These are phyloP conservation scores for Mortierella sp. DNA, from an alignment of 371 early-diverging fungal genomes.

Conservation along the genomic window DNA sequence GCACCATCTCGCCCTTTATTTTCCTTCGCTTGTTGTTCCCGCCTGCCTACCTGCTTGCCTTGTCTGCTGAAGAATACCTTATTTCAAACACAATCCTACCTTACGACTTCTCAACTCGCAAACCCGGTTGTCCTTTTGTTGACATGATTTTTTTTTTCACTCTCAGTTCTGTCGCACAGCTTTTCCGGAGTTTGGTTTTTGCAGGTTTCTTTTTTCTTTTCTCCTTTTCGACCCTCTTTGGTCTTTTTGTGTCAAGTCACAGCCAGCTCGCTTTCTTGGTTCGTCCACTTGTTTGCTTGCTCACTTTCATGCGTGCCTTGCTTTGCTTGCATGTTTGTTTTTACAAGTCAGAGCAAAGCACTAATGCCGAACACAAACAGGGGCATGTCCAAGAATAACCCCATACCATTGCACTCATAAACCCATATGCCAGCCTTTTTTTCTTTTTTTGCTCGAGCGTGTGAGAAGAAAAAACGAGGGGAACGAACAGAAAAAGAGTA, in stretches of 20 bases:
- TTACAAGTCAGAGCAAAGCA: too few relatives aligned
- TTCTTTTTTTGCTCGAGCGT: too few relatives aligned
- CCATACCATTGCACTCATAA: background rate
- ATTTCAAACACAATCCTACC: background rate
- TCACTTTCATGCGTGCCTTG: background rate
- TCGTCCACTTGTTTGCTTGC: background rate
- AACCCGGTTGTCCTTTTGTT: constrained; percentile 12
- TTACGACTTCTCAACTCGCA: background rate
- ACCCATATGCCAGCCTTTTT: background rate
- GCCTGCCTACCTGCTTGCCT: background rate
- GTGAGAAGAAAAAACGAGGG: background rate
- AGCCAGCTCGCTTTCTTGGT: background rate
- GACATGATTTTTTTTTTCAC: background rate
- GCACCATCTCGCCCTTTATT: background rate
- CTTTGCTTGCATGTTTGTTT: background rate
- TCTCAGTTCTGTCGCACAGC: constrained; percentile 16
- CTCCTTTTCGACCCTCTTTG: background rate
- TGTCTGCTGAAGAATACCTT: background rate
- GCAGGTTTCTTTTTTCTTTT: background rate
- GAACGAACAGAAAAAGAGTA: background rate
- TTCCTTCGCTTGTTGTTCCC: background rate
- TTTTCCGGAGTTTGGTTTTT: constrained; percentile 10
- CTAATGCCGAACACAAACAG: too few relatives aligned
- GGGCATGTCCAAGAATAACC: background rate
- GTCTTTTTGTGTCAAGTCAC: background rate